Percentiles rank a stretch among this genome's conserved stretches.
These are phyloP conservation scores for Eucalyptus erythrocorys DNA, from an alignment of 345 rosid genomes.

Conservation along the genomic window DNA sequence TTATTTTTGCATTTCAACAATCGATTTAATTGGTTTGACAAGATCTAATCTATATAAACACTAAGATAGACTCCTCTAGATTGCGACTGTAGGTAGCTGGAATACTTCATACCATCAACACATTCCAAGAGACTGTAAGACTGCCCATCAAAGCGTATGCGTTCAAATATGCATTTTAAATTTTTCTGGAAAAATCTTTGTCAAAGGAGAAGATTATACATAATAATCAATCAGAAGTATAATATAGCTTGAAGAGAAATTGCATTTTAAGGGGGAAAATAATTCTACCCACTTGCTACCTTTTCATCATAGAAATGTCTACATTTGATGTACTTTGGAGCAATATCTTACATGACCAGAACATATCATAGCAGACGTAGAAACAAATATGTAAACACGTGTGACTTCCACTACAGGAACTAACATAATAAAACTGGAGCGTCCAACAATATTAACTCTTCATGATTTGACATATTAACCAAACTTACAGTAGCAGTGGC, in stretches of 20 bases:
- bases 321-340: background rate
- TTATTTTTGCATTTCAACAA: background rate
- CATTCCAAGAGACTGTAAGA: background rate
- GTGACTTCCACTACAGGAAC: background rate
- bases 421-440: background rate
- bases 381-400: background rate
- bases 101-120: background rate
- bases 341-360: background rate
- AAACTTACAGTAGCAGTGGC: slow-evolving; percentile 71
- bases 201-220: background rate
- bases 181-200: background rate
- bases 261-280: background rate
- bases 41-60: background rate
- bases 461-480: background rate
- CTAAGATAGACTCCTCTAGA: background rate
- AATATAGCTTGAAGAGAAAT: background rate
- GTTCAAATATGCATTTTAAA: background rate
- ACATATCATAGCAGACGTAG: background rate
- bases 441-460: background rate
- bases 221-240: background rate
- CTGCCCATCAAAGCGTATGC: background rate
- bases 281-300: background rate
- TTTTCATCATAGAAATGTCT: background rate
- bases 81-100: background rate
- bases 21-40: background rate